Conservation (phyloP, 169 alveolate species). For the Eimeria necatrix region DNA sequence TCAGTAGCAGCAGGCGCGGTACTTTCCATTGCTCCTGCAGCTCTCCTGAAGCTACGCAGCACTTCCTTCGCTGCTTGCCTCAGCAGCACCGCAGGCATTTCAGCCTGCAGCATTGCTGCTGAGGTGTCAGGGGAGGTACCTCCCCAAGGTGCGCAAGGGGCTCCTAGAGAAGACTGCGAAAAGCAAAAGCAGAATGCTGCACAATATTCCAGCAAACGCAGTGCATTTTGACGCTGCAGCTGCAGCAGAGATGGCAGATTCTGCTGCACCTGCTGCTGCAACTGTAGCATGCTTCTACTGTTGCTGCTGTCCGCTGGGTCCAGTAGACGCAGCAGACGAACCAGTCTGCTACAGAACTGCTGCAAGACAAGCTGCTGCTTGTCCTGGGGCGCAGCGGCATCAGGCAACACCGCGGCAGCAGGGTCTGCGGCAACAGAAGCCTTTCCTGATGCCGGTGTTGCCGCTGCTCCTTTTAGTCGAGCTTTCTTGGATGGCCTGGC, state of each 20-base stretch:
- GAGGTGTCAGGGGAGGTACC: background rate
- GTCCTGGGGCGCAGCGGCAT: constrained; percentile 21
- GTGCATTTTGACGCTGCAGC: constrained; percentile 38
- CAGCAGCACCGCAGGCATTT: constrained; percentile 34
- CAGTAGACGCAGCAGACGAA: background rate
- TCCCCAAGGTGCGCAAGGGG: background rate
- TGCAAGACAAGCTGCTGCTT: background rate
- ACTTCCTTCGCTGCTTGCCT: constrained; percentile 12
- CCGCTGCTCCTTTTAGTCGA: background rate
- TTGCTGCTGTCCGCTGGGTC: constrained; percentile 19
- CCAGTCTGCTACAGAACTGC: background rate
- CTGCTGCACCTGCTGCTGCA: constrained; percentile 14
- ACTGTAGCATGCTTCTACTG: constrained; percentile 5
- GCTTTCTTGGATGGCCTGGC: background rate
- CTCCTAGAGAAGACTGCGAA: background rate
- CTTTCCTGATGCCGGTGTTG: background rate
- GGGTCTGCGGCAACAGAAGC: background rate
- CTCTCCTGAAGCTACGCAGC: constrained; percentile 9
- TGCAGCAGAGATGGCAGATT: constrained; percentile 19
- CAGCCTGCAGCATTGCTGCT: constrained; percentile 19
- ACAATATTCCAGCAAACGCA: constrained; percentile 45
- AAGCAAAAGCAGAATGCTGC: constrained; percentile 41
- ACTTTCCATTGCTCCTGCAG: background rate
- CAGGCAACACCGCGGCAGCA: background rate
- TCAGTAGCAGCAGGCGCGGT: background rate